These are phyloP conservation scores for Ochetophila trinervis DNA, from an alignment of 306 rosid genomes.

Conservation along the genomic window DNA sequence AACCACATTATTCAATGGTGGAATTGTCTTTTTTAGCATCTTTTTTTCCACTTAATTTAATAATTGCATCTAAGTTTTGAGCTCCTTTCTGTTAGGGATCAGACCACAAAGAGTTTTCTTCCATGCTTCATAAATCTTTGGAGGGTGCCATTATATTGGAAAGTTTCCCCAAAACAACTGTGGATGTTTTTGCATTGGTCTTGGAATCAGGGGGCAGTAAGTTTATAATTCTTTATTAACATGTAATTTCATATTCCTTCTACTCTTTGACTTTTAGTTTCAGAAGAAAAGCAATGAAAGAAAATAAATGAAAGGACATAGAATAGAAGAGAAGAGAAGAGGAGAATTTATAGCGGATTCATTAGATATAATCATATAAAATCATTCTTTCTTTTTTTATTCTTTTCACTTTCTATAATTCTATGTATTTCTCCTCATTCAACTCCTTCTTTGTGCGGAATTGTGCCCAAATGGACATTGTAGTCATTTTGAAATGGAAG, in stretches of 20 bases:
- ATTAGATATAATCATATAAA: no score
- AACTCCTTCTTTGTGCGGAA: no score
- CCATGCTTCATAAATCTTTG: constrained; percentile 89
- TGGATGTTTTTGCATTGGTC: constrained; percentile 92
- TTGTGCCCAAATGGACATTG: no score
- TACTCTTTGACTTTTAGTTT: not conserved
- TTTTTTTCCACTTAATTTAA: not conserved
- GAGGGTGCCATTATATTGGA: constrained; percentile 92
- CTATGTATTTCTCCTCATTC: no score
- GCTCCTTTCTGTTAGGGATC: constrained; percentile 51
- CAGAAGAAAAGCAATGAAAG: not conserved
- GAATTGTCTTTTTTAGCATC: not conserved
- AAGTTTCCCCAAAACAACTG: constrained; percentile 88
- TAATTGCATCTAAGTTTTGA: constrained; percentile 24
- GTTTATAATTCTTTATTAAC: constrained; percentile 26
- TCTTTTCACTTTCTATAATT: no score
- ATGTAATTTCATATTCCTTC: not conserved
- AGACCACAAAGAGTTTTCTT: constrained; percentile 70
- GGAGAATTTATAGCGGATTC: no score
- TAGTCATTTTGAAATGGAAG: constrained; percentile 3
- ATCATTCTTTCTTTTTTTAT: no score
- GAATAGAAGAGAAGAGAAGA: no score
- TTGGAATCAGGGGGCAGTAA: constrained; percentile 97
- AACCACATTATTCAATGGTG: not conserved
- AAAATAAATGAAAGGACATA: not conserved